These are phyloP conservation scores for Aspergillus persii DNA, from an alignment of 2,329 filamentous ascomycete genomes.

Conservation along the genomic window DNA sequence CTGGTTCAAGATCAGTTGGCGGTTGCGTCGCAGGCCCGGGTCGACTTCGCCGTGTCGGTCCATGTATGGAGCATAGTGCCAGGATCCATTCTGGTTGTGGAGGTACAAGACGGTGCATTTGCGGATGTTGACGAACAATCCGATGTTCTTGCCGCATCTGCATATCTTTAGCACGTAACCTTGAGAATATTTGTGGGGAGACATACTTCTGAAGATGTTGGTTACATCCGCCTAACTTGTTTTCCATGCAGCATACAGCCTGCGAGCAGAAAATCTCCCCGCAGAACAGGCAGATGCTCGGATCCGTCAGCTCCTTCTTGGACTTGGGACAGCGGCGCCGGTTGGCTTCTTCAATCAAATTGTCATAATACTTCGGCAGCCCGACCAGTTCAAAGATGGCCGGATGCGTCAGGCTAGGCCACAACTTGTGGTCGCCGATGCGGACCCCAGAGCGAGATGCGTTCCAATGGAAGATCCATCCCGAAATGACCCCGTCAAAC, in stretches of 20 bases:
- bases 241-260: conserved; percentile 78
- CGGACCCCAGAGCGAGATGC: conserved; percentile 31
- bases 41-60: conserved; percentile 96
- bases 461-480: conserved; percentile 66
- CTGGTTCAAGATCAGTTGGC: conserved; percentile 90
- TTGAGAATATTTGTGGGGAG: background rate
- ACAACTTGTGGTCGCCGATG: conserved; percentile 32
- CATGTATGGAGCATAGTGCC: conserved; percentile 84
- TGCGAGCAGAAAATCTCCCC: conserved; percentile 97
- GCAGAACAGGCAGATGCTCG: conserved; percentile 89
- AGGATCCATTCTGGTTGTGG: conserved; percentile 78
- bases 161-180: conserved; percentile 1
- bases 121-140: conserved; percentile 94
- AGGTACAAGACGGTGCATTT: conserved; percentile 92
- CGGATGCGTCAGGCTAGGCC: conserved; percentile 68
- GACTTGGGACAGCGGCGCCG: conserved; percentile 80
- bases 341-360: conserved; percentile 87
- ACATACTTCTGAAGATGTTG: conserved; percentile 82
- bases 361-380: conserved; percentile 86
- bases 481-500: conserved; percentile 54
- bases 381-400: conserved; percentile 93
- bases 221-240: conserved; percentile 77
- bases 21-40: conserved; percentile 79
- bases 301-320: conserved; percentile 86
- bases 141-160: conserved; percentile 84